Conservation (phyloP, 148 eudicot species). For the Persicaria maculosa region DNA sequence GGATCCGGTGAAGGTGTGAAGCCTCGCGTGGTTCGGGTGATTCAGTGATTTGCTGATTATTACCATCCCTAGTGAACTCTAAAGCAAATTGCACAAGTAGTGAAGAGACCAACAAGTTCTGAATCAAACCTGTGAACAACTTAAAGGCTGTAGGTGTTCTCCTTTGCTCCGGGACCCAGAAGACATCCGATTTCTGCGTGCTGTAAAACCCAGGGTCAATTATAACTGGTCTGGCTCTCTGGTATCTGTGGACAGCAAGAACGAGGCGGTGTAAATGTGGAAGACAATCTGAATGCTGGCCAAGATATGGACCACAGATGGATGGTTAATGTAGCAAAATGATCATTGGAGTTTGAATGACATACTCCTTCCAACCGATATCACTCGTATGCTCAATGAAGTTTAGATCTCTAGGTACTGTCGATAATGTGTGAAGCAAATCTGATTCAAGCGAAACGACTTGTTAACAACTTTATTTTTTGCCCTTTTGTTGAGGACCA, state of each 20-base stretch:
- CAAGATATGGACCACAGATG: no score
- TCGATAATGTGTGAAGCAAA: slow-evolving; percentile 71
- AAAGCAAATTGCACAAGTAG: no score
- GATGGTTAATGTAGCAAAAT: no score
- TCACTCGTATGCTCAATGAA: slow-evolving; percentile 40
- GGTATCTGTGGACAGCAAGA: slow-evolving; percentile 25
- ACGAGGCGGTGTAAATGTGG: background rate
- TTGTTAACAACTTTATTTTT: no score
- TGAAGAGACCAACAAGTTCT: no score
- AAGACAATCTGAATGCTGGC: background rate
- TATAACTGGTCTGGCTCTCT: slow-evolving; percentile 62
- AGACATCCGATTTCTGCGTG: slow-evolving; percentile 49
- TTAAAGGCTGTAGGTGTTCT: slow-evolving; percentile 62
- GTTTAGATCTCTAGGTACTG: slow-evolving; percentile 65
- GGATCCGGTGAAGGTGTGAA: no score
- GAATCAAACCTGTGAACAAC: slow-evolving; percentile 45
- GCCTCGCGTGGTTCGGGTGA: no score
- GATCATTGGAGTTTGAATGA: no score
- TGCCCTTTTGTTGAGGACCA: no score
- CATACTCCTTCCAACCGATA: no score
- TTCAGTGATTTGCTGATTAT: no score
- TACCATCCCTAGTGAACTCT: no score
- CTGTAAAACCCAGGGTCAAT: slow-evolving; percentile 60
- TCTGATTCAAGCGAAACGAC: slow-evolving; percentile 30
- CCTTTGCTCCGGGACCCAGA: slow-evolving; percentile 48